Conservation (phyloP, 2,329 filamentous ascomycete genomes). For the Raffaelea arxii region DNA sequence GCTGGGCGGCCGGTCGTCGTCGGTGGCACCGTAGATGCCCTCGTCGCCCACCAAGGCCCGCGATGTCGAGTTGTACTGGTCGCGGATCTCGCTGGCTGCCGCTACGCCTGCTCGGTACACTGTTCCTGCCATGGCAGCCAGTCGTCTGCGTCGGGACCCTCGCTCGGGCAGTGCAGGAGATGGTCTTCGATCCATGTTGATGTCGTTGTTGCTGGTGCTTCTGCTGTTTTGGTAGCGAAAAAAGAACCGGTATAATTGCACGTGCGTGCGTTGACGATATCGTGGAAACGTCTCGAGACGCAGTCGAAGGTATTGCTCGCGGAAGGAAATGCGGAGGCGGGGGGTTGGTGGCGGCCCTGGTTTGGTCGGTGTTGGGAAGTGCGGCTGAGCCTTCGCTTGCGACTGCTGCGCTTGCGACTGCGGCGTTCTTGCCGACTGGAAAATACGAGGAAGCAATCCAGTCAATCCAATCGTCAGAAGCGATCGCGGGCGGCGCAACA, state of each 20-base stretch:
- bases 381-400: no score
- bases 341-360: not conserved
- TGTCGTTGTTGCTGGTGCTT: slow-evolving; percentile 33
- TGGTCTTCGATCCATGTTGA: slow-evolving; percentile 29
- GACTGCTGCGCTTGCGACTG: no score
- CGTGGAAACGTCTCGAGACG: slow-evolving; percentile 65
- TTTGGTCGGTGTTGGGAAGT: no score
- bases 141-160: slow-evolving; percentile 66
- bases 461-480: no score
- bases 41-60: slow-evolving; percentile 27
- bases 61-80: slow-evolving; percentile 46
- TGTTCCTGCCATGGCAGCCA: slow-evolving; percentile 55
- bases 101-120: slow-evolving; percentile 47
- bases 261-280: slow-evolving; percentile 62
- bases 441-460: no score
- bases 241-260: slow-evolving; percentile 66
- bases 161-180: slow-evolving; percentile 34
- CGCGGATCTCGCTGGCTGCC: slow-evolving; percentile 48
- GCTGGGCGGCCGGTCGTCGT: slow-evolving; percentile 29
- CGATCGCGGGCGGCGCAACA: no score
- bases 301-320: slow-evolving; percentile 57
- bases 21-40: slow-evolving; percentile 18
- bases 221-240: slow-evolving; percentile 57
- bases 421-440: no score
- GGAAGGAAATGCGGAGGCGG: slow-evolving; percentile 29